Evolutionary conservation across 73 alveolate species (phyloP), one percentile per base, ranked within the genome.

Genomic region (Paramecium primaurelia): DNA sequence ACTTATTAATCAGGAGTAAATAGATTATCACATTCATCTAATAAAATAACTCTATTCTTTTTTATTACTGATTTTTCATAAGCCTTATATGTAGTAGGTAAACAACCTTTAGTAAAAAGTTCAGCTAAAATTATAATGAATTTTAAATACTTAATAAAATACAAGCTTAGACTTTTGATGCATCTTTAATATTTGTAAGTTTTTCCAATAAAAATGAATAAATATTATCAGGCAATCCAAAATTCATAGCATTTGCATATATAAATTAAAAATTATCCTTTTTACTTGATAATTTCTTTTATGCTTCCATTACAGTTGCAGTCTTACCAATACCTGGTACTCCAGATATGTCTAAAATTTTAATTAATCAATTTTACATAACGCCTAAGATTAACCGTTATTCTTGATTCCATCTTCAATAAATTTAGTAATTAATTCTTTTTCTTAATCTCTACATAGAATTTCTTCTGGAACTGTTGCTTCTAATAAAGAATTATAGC

Each of bases 1-100:
- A 96, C 93, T 37, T 95, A 94, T 88, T 98, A 95, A 59, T 95
- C 94, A 54, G 95, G 93, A 47, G 98, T 98, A 22, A 96, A 93
- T 54, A 98, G 94, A 32, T 97, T 97, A 93, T 98, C 99, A 51
- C 97, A 95, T 91, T 98, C 99, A 88, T 98, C 99, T 58, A 98
- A 77, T 9, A 98, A 94, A 25, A 96, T 59, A 37, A 96, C 96
- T 20, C 88, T 93, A 93, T 64, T 54, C 26, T 92, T 16, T 84
- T 86, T 80, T 83, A 87, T 45, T 37, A 85, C 44, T 32, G 71
- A 58, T 77, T 69, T 51, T 2, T 71, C 86, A 42, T 92, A 90
- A 8, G 58, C 1, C 58, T 91, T 22, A 20, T 69, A 51, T 45
- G 25, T 45, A 90, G 86, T 34, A 5, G 94, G 58, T 64, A 93